Percentiles rank a stretch among this genome's conserved stretches.
These are phyloP conservation scores for Carex parvula DNA, from an alignment of 176 grass and related monocot genomes.

Conservation along the genomic window DNA sequence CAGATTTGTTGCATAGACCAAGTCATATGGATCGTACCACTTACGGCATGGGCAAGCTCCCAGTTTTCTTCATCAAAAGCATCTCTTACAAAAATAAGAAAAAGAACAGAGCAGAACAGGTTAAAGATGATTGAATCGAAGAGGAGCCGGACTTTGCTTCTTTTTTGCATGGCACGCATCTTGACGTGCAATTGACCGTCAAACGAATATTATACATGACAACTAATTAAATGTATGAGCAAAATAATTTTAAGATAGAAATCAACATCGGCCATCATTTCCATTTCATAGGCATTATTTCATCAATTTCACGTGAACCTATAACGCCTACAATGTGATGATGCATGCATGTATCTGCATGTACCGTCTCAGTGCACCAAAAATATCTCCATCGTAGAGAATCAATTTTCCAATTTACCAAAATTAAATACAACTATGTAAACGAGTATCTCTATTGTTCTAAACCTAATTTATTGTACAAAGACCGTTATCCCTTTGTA, in stretches of 20 bases:
- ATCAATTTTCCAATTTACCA: not conserved
- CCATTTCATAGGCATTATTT: constrained; percentile 7
- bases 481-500: not conserved
- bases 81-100: not conserved
- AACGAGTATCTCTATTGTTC: too few relatives aligned
- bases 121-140: not conserved
- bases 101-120: not conserved
- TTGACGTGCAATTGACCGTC: not conserved
- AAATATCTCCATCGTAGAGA: not conserved
- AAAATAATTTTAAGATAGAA: not conserved
- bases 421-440: too few relatives aligned
- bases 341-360: not conserved
- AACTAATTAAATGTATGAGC: not conserved
- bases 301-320: constrained; percentile 5
- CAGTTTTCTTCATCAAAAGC: not conserved
- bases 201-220: too few relatives aligned
- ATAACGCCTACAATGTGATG: constrained; percentile 8
- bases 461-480: not conserved
- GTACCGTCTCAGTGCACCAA: too few relatives aligned
- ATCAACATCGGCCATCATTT: not conserved
- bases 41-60: not conserved
- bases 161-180: not conserved
- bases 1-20: constrained; percentile 2
- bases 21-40: not conserved
- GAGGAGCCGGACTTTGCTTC: not conserved